Evolutionary conservation across 441 rosid genomes (phyloP), one percentile per base, ranked within the genome.

Genomic region (Croton setiger): DNA sequence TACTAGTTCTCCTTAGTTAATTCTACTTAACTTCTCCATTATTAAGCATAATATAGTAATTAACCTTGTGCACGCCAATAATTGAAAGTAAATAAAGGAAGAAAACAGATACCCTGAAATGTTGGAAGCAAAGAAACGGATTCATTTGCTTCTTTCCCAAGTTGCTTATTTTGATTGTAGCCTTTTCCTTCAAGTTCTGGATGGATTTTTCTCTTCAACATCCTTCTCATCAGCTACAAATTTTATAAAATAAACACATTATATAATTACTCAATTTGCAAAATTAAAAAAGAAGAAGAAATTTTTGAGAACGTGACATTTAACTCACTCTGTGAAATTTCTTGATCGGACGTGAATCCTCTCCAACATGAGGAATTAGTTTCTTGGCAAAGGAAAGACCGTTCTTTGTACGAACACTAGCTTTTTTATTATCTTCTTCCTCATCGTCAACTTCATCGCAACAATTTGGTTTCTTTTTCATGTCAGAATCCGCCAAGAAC

Each of bases 191-290:
- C 85, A 20, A 83, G 64, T 68, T 90, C 96, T 33, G 98, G 97
- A 73, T 93, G 97, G 66, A 93, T 88, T 82, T 93, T 93, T 82
- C 86, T 90, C 82, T 85, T 93, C 73, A 93, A 31, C 92, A 93
- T 84, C 74, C 85, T 87, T 83, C 75, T 88, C 86, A 90, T 82
- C 90, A 93, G 74, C 98, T 93, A 48, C 45, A 63, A 37, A 48
- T 35, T 31, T 31, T 17, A 37, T 0, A 61, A 5, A 45, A n/a
- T 62, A n/a, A 57, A 39, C 6, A 0, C 27, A 49, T 8, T 39
- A 15, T 14, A 14, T 39, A 39, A 39, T 39, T 39, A 5, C 8
- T 39, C 31, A 27, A 27, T 27, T 27, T 27, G 31, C 31, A 27
- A 27, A 2, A 27, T 27, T 27, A 27, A 27, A 45, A 45, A 45